Base-by-base conservation (phyloP, 371 early-diverging fungal genomes). In the Rhizopus delemar region DNA sequence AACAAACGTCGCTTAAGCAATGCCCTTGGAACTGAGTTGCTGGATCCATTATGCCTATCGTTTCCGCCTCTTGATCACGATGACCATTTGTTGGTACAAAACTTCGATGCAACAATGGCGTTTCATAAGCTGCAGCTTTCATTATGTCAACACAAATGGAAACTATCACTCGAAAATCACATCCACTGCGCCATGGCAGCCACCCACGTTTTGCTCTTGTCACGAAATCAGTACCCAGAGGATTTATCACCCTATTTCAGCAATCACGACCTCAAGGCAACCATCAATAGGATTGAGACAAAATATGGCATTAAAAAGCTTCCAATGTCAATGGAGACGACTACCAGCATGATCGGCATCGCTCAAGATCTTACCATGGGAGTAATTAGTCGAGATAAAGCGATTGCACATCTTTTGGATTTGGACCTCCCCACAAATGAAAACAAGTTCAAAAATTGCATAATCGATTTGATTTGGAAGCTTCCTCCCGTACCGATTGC, bases 101-200 rank as follows among this genome's bases (percentile, higher is more conserved):
- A 58, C 51, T 59, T 62, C 59, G 62, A 66, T 51, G 66, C 45
- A 43, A 56, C 62, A 48, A 62, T 38, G 29, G 66, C 66, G 29
- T 56, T 66, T 56, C 41, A 61, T 36, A 56, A 51, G 46, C 39
- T 66, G 46, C 62, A 56, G 54, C 51, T 55, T 7, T 66, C 59
- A 36, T 35, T 58, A 58, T 51, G 46, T 45, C 41, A 63, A 34
- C 54, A 58, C 53, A 62, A 63, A 49, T 62, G 67, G 62, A 67
- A 59, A 59, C 46, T 62, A 13, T 56, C 67, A 32, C 51, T 67
- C 29, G 59, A 67, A 59, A 59, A 59, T 45, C 62, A 59, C 41
- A 59, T 67, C 41, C 66, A 61, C 48, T 51, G 32, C 41, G 62
- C 62, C 53, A 49, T 66, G 58, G 66, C 66, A 50, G 50, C 59